These are phyloP conservation scores for Aspergillus sp. DNA, from an alignment of 2,329 filamentous ascomycete species.

Conservation along the genomic window DNA sequence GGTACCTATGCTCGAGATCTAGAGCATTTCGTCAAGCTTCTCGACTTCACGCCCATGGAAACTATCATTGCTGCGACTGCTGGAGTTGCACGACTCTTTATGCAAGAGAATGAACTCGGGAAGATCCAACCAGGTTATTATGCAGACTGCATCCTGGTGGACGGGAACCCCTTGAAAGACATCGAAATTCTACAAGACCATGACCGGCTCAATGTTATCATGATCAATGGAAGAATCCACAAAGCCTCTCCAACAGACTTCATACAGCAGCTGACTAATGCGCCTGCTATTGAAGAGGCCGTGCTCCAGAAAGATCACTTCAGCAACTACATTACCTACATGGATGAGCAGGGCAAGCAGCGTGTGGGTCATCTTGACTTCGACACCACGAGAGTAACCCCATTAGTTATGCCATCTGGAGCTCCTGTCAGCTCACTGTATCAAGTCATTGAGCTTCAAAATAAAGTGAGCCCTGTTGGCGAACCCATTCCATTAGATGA, in stretches of 20 bases:
- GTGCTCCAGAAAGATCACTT: no score
- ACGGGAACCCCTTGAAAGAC: constrained; percentile 41
- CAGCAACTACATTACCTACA: background rate
- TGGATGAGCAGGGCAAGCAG: background rate
- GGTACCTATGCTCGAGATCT: constrained; percentile 45
- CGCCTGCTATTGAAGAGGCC: background rate
- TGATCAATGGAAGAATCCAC: constrained; percentile 44
- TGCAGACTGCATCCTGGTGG: constrained; percentile 42
- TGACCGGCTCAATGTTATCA: constrained; percentile 39
- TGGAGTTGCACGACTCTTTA: constrained; percentile 37
- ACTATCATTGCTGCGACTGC: constrained; percentile 40
- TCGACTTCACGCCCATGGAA: constrained; percentile 42
- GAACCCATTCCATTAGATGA: constrained; percentile 26
- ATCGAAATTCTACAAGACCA: constrained; percentile 40
- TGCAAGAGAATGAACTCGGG: constrained; percentile 33
- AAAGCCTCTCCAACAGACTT: constrained; percentile 26
- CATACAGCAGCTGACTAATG: background rate
- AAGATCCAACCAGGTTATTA: constrained; percentile 38
- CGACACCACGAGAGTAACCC: background rate
- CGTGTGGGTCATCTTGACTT: background rate
- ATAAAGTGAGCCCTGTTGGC: constrained; percentile 31
- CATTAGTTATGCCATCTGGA: background rate
- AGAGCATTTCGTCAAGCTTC: constrained; percentile 40
- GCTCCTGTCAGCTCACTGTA: constrained; percentile 40
- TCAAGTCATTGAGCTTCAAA: constrained; percentile 44